Evolutionary conservation across 345 rosid genomes (phyloP).

Genomic region (Linum usitatissimum): DNA sequence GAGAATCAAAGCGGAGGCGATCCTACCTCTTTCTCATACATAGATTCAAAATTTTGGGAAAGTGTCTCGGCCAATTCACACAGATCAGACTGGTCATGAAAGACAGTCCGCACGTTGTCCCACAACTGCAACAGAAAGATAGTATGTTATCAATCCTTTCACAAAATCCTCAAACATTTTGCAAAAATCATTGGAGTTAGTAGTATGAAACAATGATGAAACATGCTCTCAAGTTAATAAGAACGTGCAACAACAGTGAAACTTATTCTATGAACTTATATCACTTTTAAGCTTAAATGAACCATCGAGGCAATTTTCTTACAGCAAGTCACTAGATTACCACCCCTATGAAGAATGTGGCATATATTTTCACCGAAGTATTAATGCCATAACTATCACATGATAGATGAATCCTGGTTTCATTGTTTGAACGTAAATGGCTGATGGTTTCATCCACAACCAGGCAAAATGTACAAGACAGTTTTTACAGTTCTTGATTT

Average conservation of each 20-base stretch:
- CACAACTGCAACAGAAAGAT: conserved; percentile 61
- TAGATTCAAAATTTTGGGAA: conserved; percentile 54
- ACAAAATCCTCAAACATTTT: background rate
- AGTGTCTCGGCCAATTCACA: conserved; percentile 60
- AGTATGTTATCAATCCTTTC: background rate
- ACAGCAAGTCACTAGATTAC: background rate
- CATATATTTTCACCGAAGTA: background rate
- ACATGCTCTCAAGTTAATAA: too few relatives aligned
- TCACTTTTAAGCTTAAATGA: background rate
- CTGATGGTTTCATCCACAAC: background rate
- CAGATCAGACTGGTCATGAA: conserved; percentile 59
- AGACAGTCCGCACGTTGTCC: conserved; percentile 54
- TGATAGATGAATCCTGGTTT: background rate
- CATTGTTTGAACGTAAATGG: background rate
- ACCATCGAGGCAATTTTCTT: background rate
- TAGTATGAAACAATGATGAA: background rate
- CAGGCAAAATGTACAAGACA: too few relatives aligned
- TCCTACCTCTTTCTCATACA: conserved; percentile 64
- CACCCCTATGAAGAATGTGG: background rate
- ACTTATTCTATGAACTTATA: too few relatives aligned
- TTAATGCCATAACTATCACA: background rate
- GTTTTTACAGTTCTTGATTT: too few relatives aligned
- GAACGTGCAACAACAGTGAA: background rate
- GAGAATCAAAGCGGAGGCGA: background rate
- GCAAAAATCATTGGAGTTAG: background rate